Conservation (phyloP, 2,329 filamentous ascomycete genomes). For the Ilyonectria sp. region DNA sequence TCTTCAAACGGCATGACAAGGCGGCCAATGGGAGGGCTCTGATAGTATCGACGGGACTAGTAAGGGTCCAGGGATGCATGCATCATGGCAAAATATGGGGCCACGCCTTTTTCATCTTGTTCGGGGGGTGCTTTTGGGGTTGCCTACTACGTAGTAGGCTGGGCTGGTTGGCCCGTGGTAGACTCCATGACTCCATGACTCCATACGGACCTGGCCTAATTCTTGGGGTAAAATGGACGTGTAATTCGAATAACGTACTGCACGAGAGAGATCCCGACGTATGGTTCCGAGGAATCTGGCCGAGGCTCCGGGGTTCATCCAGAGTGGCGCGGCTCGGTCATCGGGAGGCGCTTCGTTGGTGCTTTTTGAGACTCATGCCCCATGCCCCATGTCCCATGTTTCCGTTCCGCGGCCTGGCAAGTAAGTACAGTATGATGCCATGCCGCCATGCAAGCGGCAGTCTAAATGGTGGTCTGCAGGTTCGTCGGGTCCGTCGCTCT, state of each 20-base stretch:
- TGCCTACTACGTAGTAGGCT: not conserved
- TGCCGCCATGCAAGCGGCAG: constrained; percentile 14
- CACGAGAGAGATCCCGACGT: constrained; percentile 12
- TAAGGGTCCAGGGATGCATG: constrained; percentile 40
- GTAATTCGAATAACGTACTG: constrained; percentile 16
- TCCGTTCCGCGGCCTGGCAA: constrained; percentile 14
- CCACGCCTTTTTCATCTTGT: constrained; percentile 28
- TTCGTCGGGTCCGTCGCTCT: constrained; percentile 33
- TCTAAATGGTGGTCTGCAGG: constrained; percentile 18
- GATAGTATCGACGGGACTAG: constrained; percentile 41
- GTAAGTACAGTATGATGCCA: not conserved
- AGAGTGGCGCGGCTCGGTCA: constrained; percentile 14
- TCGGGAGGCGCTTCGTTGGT: constrained; percentile 10
- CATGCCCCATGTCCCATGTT: constrained; percentile 3
- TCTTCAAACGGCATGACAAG: constrained; percentile 48
- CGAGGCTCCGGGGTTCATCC: constrained; percentile 30
- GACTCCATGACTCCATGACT: not conserved
- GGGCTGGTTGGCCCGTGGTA: no score
- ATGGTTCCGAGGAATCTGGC: constrained; percentile 22
- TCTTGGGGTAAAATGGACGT: constrained; percentile 21
- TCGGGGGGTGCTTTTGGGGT: not conserved
- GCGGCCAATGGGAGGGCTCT: constrained; percentile 44
- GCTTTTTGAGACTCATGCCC: not conserved
- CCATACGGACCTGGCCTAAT: constrained; percentile 17
- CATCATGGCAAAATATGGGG: constrained; percentile 38